Evolutionary conservation across 2,329 filamentous ascomycete species (phyloP).

Genomic region (Aspergillus caelatus): DNA sequence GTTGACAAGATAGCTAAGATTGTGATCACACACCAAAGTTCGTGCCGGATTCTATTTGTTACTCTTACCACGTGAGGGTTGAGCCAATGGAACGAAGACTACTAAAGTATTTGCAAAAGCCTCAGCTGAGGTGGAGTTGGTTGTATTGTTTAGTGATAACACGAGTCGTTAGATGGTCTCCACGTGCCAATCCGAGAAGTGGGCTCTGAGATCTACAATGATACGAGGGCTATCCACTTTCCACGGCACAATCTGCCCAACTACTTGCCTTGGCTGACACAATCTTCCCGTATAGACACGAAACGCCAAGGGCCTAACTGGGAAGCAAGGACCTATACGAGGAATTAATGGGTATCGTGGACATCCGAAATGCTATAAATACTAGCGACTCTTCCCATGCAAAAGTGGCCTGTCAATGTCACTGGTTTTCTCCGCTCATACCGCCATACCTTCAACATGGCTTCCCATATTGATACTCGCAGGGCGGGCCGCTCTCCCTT

Average conservation of each 20-base stretch:
- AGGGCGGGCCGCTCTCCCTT: conserved; percentile 21
- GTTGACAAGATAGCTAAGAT: too few relatives aligned
- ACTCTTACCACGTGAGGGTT: neutral
- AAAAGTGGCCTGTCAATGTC: neutral
- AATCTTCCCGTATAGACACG: neutral
- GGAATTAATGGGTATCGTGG: neutral
- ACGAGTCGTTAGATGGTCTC: neutral
- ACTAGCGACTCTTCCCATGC: neutral
- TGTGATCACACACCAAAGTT: neutral
- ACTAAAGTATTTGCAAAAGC: too few relatives aligned
- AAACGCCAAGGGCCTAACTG: neutral
- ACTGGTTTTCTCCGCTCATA: neutral
- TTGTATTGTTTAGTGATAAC: neutral
- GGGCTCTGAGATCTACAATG: neutral
- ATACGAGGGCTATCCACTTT: neutral
- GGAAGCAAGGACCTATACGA: neutral
- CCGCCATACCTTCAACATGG: neutral
- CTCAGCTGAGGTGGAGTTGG: neutral
- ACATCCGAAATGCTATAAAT: neutral
- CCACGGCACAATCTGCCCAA: neutral
- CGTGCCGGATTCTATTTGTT: too few relatives aligned
- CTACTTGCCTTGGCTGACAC: neutral
- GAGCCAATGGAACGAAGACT: too few relatives aligned
- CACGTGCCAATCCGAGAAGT: neutral
- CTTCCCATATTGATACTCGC: neutral